Percentiles rank a stretch among this genome's conserved stretches.
phyloP scores from a whole-genome alignment of 2,329 filamentous ascomycete genomes.

The Clonostachys rhizophaga region DNA sequence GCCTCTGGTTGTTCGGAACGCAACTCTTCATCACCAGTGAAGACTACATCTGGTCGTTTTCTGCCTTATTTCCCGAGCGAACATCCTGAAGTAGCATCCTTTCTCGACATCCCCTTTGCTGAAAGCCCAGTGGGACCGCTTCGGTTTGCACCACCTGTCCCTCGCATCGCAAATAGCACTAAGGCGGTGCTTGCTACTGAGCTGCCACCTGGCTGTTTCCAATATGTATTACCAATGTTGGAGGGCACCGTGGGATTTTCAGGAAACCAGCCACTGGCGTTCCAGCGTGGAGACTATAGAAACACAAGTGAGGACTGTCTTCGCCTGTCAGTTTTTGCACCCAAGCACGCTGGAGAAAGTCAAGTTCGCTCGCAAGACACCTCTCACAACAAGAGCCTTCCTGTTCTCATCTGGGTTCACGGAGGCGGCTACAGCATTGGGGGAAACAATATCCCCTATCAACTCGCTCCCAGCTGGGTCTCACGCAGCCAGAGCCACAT shows the following conservation, averaged over 20 bases:
- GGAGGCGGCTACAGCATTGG: slow-evolving; percentile 36
- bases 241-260: no score
- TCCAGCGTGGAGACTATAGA: no score
- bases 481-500: slow-evolving; percentile 29
- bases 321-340: slow-evolving; percentile 23
- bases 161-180: neutral
- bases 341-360: slow-evolving; percentile 9
- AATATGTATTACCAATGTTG: no score
- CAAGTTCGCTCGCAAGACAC: neutral
- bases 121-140: slow-evolving; percentile 48
- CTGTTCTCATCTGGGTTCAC: slow-evolving; percentile 13
- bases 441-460: slow-evolving; percentile 44
- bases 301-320: slow-evolving; percentile 22
- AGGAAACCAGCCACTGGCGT: no score
- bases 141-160: slow-evolving; percentile 30
- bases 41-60: no score
- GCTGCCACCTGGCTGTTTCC: no score
- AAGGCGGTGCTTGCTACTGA: no score
- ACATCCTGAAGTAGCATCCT: neutral
- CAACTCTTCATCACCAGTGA: no score
- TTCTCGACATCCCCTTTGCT: slow-evolving; percentile 45
- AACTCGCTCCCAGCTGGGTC: slow-evolving; percentile 22
- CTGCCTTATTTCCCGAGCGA: no score
- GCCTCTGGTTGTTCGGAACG: no score
- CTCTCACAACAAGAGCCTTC: slow-evolving; percentile 2